Conservation (phyloP, 805 yeast species). For the Suhomyces emberorum region DNA sequence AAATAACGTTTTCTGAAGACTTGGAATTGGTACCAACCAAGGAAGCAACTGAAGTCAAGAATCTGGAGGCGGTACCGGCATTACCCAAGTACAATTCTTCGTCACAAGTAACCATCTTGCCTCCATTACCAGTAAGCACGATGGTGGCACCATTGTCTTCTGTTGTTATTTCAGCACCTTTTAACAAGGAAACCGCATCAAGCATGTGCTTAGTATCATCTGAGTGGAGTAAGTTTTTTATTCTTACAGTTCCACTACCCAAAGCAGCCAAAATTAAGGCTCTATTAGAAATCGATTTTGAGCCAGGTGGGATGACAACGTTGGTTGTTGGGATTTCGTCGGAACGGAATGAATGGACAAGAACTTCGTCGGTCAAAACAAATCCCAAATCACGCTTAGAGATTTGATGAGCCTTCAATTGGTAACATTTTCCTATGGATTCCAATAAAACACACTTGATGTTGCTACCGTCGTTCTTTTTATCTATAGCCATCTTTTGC, state of each 20-base stretch:
- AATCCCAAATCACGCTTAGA: conserved; percentile 77
- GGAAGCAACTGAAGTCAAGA: conserved; percentile 89
- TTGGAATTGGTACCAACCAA: conserved; percentile 50
- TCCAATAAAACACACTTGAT: conserved; percentile 84
- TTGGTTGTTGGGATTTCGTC: conserved; percentile 34
- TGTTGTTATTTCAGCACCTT: conserved; percentile 78
- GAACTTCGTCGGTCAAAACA: conserved; percentile 75
- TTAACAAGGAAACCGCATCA: conserved; percentile 71
- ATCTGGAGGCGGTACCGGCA: conserved; percentile 97
- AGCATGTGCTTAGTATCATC: conserved; percentile 97
- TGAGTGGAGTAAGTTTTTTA: conserved; percentile 86
- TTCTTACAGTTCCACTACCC: conserved; percentile 78
- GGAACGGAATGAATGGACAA: conserved; percentile 56
- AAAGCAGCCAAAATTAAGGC: conserved; percentile 91
- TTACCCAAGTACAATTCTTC: conserved; percentile 85
- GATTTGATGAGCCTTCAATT: conserved; percentile 81
- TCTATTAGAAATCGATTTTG: conserved; percentile 94
- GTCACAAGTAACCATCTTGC: conserved; percentile 59
- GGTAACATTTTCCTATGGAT: conserved; percentile 84
- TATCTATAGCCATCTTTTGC: conserved; percentile 89
- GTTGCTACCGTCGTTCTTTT: conserved; percentile 90
- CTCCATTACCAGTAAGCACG: conserved; percentile 82
- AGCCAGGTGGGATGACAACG: conserved; percentile 84
- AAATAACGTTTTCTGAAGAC: conserved; percentile 46
- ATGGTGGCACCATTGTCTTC: conserved; percentile 91